These are phyloP conservation scores for Hirschioporus abietinus DNA, from an alignment of 768 basidiomycete species.

Conservation along the genomic window DNA sequence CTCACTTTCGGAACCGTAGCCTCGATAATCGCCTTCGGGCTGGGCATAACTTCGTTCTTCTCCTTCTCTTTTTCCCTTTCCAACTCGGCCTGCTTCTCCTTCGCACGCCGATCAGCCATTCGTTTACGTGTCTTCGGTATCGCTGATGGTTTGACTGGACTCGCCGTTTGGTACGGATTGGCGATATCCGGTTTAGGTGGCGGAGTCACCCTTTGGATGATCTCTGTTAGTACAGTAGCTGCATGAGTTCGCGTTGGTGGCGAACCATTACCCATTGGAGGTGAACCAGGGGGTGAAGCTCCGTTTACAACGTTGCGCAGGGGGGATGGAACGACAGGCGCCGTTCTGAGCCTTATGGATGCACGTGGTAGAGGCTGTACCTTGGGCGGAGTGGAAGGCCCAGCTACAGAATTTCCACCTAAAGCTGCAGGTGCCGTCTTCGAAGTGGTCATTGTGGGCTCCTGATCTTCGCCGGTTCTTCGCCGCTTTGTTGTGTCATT, in stretches of 20 bases:
- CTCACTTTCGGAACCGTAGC: constrained; percentile 70
- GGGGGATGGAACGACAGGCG: constrained; percentile 67
- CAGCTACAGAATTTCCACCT: neutral
- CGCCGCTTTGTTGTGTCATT: constrained; percentile 42
- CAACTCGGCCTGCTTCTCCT: constrained; percentile 23
- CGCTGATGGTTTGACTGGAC: constrained; percentile 51
- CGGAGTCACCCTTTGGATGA: constrained; percentile 59
- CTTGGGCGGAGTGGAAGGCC: constrained; percentile 15
- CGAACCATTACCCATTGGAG: constrained; percentile 10
- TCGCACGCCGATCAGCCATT: constrained; percentile 36
- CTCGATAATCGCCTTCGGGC: constrained; percentile 69
- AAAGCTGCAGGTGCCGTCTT: neutral
- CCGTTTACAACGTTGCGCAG: constrained; percentile 56
- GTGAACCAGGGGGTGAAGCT: constrained; percentile 34
- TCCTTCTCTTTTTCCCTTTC: constrained; percentile 26
- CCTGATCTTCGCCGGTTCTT: constrained; percentile 43
- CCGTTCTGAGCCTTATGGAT: constrained; percentile 25
- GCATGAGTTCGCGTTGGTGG: constrained; percentile 44
- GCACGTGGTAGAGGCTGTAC: neutral
- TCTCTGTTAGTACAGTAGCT: constrained; percentile 61
- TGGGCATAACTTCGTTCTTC: constrained; percentile 25
- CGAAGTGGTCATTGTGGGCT: neutral
- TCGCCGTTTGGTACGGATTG: constrained; percentile 75
- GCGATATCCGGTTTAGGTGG: constrained; percentile 56
- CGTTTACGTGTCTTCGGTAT: constrained; percentile 35